phyloP scores from a whole-genome alignment of 768 basidiomycete species.

The Trametes cingulata region DNA sequence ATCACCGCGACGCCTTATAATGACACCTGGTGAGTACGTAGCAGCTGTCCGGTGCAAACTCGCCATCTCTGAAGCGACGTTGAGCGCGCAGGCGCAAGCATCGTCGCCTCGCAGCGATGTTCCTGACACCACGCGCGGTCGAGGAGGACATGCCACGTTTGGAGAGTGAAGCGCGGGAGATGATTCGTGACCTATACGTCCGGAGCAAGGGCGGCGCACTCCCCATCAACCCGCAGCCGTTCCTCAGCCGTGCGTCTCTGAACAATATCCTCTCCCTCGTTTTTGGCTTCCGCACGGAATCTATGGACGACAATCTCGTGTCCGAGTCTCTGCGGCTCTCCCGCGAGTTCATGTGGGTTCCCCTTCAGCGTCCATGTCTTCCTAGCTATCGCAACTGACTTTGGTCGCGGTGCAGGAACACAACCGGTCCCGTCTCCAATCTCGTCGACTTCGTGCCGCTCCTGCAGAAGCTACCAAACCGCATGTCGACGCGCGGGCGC shows the following conservation, averaged over 20 bases:
- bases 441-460: constrained; percentile 45
- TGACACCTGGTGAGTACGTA: constrained; percentile 38
- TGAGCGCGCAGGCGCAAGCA: constrained; percentile 43
- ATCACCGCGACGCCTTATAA: constrained; percentile 48
- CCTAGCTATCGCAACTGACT: background rate
- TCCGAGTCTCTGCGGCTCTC: constrained; percentile 39
- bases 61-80: no score
- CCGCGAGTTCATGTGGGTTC: constrained; percentile 46
- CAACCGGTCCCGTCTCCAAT: constrained; percentile 47
- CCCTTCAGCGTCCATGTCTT: no score
- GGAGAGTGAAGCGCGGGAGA: constrained; percentile 33
- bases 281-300: constrained; percentile 45
- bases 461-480: constrained; percentile 42
- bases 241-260: constrained; percentile 38
- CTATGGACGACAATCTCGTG: constrained; percentile 40
- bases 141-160: constrained; percentile 38
- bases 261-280: constrained; percentile 47
- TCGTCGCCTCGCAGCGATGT: constrained; percentile 39
- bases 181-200: constrained; percentile 41
- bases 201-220: constrained; percentile 33
- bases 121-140: constrained; percentile 38
- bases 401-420: constrained; percentile 36
- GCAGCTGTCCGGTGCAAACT: no score
- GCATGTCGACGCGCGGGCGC: constrained; percentile 39
- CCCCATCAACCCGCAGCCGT: constrained; percentile 42